Evolutionary conservation across 176 grass and related monocot species (phyloP), one percentile per base, ranked within the genome.

Genomic region (Phoenix dactylifera): DNA sequence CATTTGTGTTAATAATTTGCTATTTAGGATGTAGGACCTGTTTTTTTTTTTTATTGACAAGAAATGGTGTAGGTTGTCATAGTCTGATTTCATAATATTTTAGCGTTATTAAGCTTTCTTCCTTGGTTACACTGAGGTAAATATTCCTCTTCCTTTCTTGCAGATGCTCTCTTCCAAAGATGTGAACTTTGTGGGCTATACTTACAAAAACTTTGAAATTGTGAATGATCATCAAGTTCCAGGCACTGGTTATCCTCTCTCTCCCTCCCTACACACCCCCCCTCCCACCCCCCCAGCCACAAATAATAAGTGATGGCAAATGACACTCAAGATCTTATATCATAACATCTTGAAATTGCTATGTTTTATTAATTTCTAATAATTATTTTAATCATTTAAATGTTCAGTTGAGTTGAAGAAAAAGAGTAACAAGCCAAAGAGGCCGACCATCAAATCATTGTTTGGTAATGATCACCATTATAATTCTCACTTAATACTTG

Each of bases 381-480:
- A 76, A 44, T 23, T 35, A 7, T 55, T 29, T 52, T 22, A 23
- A 9, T 18, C 51, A 68, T 56, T 23, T 56, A 22, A 55, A 64
- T 35, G 5, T 54, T 22, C 70, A 89, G 86, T 80, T 57, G 77
- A 89, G 53, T 60, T 84, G 49, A 89, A 78, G 81, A 89, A 84
- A 71, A 89, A 78, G 63, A 76, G 70, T 20, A 72, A 67, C 52
- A 89, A 78, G 50, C 77, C 86, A 68, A 89, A 72, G 54, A 44
- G 86, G 32, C 86, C 81, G 61, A 84, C 80, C 39, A 81, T 89
- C 57, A 89, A 85, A 78, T 81, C 86, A 52, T 78, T 89, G 50
- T 89, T 89, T 58, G 86, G 86, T 89, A 89, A 80, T 22, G 48
- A 17, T 54, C 54, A 26, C 23, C 39, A 1, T 9, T 3, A 60